Evolutionary conservation across 2,329 filamentous ascomycete genomes (phyloP), one percentile per base, ranked within the genome.

Genomic region (Bipolaris victoriae): DNA sequence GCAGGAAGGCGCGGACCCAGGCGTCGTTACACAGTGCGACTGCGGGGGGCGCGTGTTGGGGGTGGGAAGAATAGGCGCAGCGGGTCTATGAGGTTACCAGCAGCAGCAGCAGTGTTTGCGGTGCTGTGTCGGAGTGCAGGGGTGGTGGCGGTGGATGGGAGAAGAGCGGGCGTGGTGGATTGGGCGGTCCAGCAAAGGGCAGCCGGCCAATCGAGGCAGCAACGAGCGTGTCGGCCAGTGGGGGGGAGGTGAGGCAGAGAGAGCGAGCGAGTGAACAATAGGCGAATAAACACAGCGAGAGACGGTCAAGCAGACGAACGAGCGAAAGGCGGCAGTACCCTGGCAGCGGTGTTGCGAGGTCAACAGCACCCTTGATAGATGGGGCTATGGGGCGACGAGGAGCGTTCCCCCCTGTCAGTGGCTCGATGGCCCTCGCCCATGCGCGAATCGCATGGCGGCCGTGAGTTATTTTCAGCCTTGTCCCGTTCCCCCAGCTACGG

Each of bases 121-220:
- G 37, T 58, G 56, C 43, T 47, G 26, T 33, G 13, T 24, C 15
- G 35, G 40, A 39, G 36, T 39, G 20, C 24, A 39, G 15, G 55
- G 47, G 43, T 16, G 41, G 31, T 7, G 22, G 45, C 36, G 52
- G 35, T 16, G 33, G 41, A 16, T 26, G 11, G 18, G 31, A 52
- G 36, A 37, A 49, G 36, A 15, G 54, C 41, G 54, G 44, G 22
- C 33, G 40, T 43, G 16, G 51, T 52, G 49, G 49, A 52, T 58
- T 57, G 45, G 41, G 55, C 58, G 61, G 60, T 66, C 64, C 62
- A 73, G 67, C 69, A 67, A 70, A 65, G 62, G 67, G 61, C 63
- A 59, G 64, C 60, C 63, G 60, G 64, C 61, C 63, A 54, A 61
- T 60, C 60, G 13, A 31, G 33, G 64, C 66, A 68, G 55, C 46